These are phyloP conservation scores for Colletotrichum endophyticum DNA, from an alignment of 2,329 filamentous ascomycete genomes.

Conservation along the genomic window DNA sequence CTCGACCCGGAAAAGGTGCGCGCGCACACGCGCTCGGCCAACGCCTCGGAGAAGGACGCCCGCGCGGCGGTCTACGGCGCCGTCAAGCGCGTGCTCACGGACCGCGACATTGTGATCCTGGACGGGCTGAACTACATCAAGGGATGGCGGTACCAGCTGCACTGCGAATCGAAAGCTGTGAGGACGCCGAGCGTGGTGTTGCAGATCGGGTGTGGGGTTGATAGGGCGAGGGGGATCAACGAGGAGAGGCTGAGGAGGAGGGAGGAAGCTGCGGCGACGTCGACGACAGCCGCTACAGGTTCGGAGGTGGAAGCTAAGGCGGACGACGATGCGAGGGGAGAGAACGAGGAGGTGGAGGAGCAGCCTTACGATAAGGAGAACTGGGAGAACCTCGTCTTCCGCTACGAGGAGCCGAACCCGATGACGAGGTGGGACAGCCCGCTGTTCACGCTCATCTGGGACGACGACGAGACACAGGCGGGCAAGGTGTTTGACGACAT, in stretches of 20 bases:
- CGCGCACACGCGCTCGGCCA: conserved; percentile 70
- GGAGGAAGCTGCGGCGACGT: not conserved
- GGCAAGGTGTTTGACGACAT: conserved; percentile 65
- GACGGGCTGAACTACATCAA: conserved; percentile 90
- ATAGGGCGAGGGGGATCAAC: conserved; percentile 64
- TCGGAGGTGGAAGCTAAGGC: not conserved
- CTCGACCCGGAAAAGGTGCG: conserved; percentile 57
- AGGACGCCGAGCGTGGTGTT: conserved; percentile 78
- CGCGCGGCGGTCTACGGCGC: conserved; percentile 77
- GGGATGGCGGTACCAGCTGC: conserved; percentile 85
- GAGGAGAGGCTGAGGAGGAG: conserved; percentile 53
- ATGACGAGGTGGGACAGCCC: conserved; percentile 88
- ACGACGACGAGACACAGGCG: conserved; percentile 70
- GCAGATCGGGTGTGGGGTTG: conserved; percentile 62
- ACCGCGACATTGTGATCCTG: conserved; percentile 78
- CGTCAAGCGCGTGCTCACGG: conserved; percentile 76
- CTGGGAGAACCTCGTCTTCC: conserved; percentile 81
- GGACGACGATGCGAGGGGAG: conserved; percentile 39
- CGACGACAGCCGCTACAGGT: not conserved
- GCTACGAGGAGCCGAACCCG: conserved; percentile 85
- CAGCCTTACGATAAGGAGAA: conserved; percentile 61
- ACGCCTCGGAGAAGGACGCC: conserved; percentile 80
- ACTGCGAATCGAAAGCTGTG: conserved; percentile 83
- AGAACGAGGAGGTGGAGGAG: conserved; percentile 29
- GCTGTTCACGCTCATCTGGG: conserved; percentile 78